Percentiles rank a stretch among this genome's conserved stretches.
phyloP scores from a whole-genome alignment of 257 asterid species.

The Nicotiana undulata region DNA sequence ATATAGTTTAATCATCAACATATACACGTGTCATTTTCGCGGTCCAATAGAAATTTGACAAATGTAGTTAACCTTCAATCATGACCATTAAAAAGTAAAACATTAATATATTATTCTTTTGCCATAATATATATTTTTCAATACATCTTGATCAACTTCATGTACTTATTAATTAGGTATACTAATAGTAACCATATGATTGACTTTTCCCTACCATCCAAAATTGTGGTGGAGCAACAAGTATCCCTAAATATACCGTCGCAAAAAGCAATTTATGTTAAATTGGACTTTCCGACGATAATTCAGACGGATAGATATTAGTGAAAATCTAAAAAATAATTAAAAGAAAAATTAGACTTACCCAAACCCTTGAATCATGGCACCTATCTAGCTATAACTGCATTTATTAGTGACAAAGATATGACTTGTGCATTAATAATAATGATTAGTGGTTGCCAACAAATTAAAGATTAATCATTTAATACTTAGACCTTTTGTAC shows the following conservation, averaged over 20 bases:
- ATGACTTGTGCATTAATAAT: neutral
- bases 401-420: neutral
- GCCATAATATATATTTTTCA: neutral
- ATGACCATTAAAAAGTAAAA: neutral
- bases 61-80: neutral
- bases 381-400: neutral
- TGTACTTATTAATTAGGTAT: neutral
- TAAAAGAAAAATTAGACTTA: no score
- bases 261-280: no score
- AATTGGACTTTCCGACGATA: no score
- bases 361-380: neutral
- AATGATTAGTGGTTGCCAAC: conserved; percentile 9
- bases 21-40: neutral
- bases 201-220: no score
- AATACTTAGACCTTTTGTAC: neutral
- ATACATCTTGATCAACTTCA: neutral
- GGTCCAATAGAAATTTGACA: neutral
- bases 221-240: no score
- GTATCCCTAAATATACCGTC: no score
- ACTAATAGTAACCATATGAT: neutral
- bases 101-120: neutral
- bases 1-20: neutral
- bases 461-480: neutral
- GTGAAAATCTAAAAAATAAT: no score
- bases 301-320: no score